Conservation (phyloP, 495 filamentous ascomycete genomes). For the Neurospora tetrasperma region DNA sequence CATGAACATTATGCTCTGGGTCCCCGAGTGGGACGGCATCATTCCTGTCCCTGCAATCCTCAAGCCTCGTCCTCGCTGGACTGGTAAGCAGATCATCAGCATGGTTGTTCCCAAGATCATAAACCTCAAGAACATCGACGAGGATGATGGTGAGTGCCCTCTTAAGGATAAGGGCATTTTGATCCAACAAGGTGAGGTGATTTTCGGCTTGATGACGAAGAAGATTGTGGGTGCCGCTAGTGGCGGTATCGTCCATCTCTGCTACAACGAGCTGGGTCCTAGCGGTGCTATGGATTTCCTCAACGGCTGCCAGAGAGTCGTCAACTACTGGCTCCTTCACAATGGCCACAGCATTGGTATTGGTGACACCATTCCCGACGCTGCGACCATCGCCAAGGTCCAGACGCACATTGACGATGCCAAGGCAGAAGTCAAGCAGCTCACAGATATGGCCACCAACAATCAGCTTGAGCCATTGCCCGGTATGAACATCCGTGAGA, state of each 20-base stretch:
- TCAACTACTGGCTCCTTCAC: conserved; percentile 97
- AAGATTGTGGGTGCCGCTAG: conserved; percentile 83
- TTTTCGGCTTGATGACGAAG: conserved; percentile 85
- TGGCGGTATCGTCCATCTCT: conserved; percentile 86
- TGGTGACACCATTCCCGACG: conserved; percentile 93
- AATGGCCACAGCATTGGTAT: conserved; percentile 98
- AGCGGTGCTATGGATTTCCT: conserved; percentile 87
- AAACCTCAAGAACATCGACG: conserved; percentile 58
- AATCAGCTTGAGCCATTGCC: conserved; percentile 81
- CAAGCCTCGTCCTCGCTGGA: conserved; percentile 88
- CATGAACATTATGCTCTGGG: conserved; percentile 94
- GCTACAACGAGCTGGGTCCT: conserved; percentile 86
- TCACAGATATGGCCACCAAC: conserved; percentile 67
- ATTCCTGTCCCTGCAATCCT: conserved; percentile 85
- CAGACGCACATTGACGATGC: conserved; percentile 64
- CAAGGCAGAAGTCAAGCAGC: conserved; percentile 65
- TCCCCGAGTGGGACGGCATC: conserved; percentile 92
- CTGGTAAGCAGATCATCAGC: conserved; percentile 96
- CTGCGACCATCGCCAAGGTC: conserved; percentile 68
- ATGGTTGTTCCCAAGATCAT: conserved; percentile 81
- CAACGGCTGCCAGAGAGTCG: conserved; percentile 84
- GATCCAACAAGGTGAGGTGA: conserved; percentile 76
- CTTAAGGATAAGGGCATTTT: conserved; percentile 70
- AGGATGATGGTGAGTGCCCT: conserved; percentile 48
- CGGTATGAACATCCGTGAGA: conserved; percentile 97